Evolutionary conservation across 2,329 filamentous ascomycete species (phyloP).

Genomic region (Drechslerella coelobrocha): DNA sequence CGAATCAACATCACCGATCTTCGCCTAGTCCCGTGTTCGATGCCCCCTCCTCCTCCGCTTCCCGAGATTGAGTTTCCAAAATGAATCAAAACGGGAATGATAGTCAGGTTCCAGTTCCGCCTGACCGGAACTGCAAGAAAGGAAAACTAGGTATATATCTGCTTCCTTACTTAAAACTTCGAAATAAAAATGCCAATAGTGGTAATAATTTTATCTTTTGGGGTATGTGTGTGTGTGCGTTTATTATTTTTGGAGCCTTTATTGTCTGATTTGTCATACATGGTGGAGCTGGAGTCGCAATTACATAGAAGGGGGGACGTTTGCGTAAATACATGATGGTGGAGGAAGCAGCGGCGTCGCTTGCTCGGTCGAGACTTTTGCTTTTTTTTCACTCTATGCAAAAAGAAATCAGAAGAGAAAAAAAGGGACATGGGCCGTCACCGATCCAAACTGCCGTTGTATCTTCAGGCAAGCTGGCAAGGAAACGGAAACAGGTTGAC

Average conservation of each 20-base stretch:
- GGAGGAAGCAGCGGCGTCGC: slow-evolving; percentile 3
- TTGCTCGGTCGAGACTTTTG: slow-evolving; percentile 4
- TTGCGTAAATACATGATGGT: slow-evolving; percentile 17
- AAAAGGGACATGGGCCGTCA: neutral
- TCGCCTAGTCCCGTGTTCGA: slow-evolving; percentile 13
- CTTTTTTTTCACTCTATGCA: slow-evolving; percentile 23
- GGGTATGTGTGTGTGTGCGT: neutral
- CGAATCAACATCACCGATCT: neutral
- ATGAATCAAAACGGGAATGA: slow-evolving; percentile 30
- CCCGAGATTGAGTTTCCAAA: slow-evolving; percentile 10
- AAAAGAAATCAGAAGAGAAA: slow-evolving; percentile 4
- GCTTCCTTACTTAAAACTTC: neutral
- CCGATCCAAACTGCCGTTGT: neutral
- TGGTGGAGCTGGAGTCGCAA: slow-evolving; percentile 8
- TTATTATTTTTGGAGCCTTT: neutral
- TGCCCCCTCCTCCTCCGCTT: neutral
- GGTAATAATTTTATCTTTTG: neutral
- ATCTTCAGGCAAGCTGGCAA: slow-evolving; percentile 17
- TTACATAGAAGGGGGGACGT: slow-evolving; percentile 23
- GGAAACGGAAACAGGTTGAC: slow-evolving; percentile 35
- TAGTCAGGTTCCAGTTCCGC: slow-evolving; percentile 18
- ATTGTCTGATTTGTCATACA: slow-evolving; percentile 2
- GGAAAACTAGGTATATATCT: neutral
- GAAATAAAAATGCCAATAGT: neutral
- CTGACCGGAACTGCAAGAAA: slow-evolving; percentile 4